Percentiles rank a stretch among this genome's conserved stretches.
These are phyloP conservation scores for Zygosaccharomyces rouxii DNA, from an alignment of 805 yeast genomes.

Conservation along the genomic window DNA sequence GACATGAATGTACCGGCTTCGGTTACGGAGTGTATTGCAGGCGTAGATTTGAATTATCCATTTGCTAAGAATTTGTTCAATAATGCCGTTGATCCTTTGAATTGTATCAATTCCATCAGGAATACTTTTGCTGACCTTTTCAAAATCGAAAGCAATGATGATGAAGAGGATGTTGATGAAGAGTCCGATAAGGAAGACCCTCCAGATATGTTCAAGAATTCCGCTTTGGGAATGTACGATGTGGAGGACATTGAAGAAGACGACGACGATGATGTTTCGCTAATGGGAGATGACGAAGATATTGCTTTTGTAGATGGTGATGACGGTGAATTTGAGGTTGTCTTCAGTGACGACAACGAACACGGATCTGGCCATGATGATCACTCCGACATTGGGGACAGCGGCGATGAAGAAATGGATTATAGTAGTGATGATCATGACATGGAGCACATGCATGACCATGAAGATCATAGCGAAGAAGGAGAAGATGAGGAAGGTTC, in stretches of 20 bases:
- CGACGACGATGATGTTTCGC: constrained; percentile 48
- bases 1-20: constrained; percentile 61
- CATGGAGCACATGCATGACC: constrained; percentile 26
- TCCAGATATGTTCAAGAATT: constrained; percentile 79
- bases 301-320: constrained; percentile 37
- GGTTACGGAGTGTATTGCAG: constrained; percentile 56
- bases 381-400: constrained; percentile 21
- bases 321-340: constrained; percentile 36
- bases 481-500: constrained; percentile 31
- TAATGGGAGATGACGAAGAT: constrained; percentile 43
- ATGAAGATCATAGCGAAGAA: constrained; percentile 30
- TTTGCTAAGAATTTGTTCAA: constrained; percentile 56
- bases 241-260: constrained; percentile 65
- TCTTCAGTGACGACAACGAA: constrained; percentile 33
- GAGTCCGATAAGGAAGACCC: constrained; percentile 66
- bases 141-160: constrained; percentile 55
- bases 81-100: constrained; percentile 54
- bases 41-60: constrained; percentile 71
- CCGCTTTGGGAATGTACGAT: constrained; percentile 93
- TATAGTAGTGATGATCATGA: constrained; percentile 32
- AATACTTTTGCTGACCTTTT: constrained; percentile 54
- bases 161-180: constrained; percentile 51
- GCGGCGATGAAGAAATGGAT: constrained; percentile 13
- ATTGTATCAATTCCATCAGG: constrained; percentile 52
- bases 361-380: constrained; percentile 28